A percentile compares a stretch with the other conserved stretches of the same genome.
Conservation (phyloP, 352 stramenopile genomes). For the Phytophthora sp. region DNA sequence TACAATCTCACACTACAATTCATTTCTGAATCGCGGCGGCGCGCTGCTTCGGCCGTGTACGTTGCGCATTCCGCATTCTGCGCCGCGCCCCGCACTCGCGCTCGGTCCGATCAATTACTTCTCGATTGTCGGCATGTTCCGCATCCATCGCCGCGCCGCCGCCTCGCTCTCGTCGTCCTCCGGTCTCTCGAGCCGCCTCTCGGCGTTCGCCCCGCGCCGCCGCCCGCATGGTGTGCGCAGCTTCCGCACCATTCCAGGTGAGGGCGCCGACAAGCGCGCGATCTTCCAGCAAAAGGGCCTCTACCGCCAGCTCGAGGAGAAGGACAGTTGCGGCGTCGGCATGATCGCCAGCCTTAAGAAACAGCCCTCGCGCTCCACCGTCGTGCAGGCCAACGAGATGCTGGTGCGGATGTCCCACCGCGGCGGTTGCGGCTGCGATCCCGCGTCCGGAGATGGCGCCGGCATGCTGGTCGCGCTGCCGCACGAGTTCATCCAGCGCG, state of each 20-base stretch:
- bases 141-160: conserved; percentile 46
- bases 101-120: conserved; percentile 23
- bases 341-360: conserved; percentile 97
- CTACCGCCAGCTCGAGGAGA: conserved; percentile 61
- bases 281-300: conserved; percentile 63
- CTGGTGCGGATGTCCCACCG: conserved; percentile 96
- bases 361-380: conserved; percentile 86
- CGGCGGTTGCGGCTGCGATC: conserved; percentile 95
- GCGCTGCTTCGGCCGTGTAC: conserved; percentile 1
- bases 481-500: conserved; percentile 93
- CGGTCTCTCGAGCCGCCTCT: conserved; percentile 26
- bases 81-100: conserved; percentile 6
- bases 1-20: not conserved
- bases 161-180: conserved; percentile 30
- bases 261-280: conserved; percentile 58
- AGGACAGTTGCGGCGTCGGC: conserved; percentile 93
- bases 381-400: conserved; percentile 97
- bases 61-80: conserved; percentile 24
- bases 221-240: conserved; percentile 24
- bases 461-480: conserved; percentile 97
- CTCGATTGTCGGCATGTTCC: conserved; percentile 44
- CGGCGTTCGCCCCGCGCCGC: conserved; percentile 14
- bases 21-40: conserved; percentile 4
- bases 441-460: conserved; percentile 90
- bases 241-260: conserved; percentile 57